Percentiles rank a stretch among this genome's conserved stretches.
Conservation (phyloP, 208 protist species). For the Angomonas ambiguus region DNA sequence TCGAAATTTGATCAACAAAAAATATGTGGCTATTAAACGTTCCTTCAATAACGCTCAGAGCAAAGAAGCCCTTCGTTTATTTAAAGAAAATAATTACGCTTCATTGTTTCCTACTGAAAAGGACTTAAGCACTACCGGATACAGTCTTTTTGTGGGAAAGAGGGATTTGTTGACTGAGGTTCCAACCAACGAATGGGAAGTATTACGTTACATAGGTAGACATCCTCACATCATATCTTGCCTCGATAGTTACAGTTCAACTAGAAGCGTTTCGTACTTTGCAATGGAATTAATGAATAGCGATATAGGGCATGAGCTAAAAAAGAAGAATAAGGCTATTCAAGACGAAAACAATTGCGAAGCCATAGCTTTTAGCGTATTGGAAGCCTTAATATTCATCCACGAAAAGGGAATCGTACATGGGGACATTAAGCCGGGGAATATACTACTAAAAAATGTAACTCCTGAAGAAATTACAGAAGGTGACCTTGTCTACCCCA, state of each 20-base stretch:
- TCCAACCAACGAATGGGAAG: slow-evolving; percentile 30
- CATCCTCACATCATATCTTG: slow-evolving; percentile 70
- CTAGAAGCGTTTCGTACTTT: slow-evolving; percentile 38
- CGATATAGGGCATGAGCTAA: slow-evolving; percentile 59
- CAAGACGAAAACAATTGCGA: slow-evolving; percentile 33
- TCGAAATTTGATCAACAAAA: slow-evolving; percentile 20
- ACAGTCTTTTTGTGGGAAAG: slow-evolving; percentile 18
- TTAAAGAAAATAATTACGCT: slow-evolving; percentile 16
- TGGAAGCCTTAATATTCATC: slow-evolving; percentile 47
- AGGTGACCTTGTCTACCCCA: background rate
- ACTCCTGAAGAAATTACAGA: background rate
- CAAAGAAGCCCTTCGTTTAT: too few species aligned
- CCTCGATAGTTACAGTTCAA: slow-evolving; percentile 41
- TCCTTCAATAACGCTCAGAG: slow-evolving; percentile 43
- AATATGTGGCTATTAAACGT: slow-evolving; percentile 70
- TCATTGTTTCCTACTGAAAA: too few species aligned
- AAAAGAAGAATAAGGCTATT: slow-evolving; percentile 33
- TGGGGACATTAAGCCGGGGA: slow-evolving; percentile 81
- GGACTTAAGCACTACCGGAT: background rate
- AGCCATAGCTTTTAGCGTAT: slow-evolving; percentile 38
- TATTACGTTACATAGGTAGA: slow-evolving; percentile 44
- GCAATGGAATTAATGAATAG: slow-evolving; percentile 84
- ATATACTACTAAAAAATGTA: slow-evolving; percentile 47
- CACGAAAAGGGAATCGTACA: slow-evolving; percentile 62
- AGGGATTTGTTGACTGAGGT: background rate